Base-by-base conservation (phyloP, 73 alveolate genomes). In the Halteria grandinella region DNA sequence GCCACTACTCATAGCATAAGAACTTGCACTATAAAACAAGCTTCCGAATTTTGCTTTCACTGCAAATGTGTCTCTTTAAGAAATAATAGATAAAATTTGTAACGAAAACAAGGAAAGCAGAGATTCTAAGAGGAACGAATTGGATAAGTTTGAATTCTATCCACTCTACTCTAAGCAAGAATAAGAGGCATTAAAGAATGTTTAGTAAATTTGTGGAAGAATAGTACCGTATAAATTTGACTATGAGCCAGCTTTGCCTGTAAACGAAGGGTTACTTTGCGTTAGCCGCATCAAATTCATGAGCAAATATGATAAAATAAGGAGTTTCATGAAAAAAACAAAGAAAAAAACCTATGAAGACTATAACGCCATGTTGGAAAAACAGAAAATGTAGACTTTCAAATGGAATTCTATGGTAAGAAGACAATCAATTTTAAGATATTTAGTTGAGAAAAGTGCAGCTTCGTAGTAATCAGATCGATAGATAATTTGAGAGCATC, bases 401-500 rank as follows among this genome's bases (percentile, higher is more conserved):
- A 60, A 60, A 60, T 60, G 77, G 77, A 60, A 60, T 24, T 18
- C 77, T 2, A 60, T 40, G 27, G 77, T 53, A 53, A 53, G 31
- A 57, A 57, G 6, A 14, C 36, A 10, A 12, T 28, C 31, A 57
- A 8, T 11, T 29, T 2, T 6, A 29, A 8, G 6, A 39, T 10
- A 10, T 39, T 10, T 27, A 57, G 74, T 18, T 60, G 21, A 60
- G 77, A 31, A 12, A 37, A 60, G 28, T 60, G 1, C 60, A 60
- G 27, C 24, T 28, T 1, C 24, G 34, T 23, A 60, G 24, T 20
- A 60, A 23, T 23, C 37, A 60, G 24, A 14, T 60, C 10, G 77
- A 60, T 60, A 60, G 27, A 27, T 18, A 60, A 31, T 60, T 5
- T 60, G 77, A 60, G 5, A 20, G n/a, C 14, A 5, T 60, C n/a